Percentiles rank a stretch among this genome's conserved stretches.
Evolutionary conservation across 2,329 filamentous ascomycete genomes (phyloP).

Genomic region (Metarhizium robertsii): DNA sequence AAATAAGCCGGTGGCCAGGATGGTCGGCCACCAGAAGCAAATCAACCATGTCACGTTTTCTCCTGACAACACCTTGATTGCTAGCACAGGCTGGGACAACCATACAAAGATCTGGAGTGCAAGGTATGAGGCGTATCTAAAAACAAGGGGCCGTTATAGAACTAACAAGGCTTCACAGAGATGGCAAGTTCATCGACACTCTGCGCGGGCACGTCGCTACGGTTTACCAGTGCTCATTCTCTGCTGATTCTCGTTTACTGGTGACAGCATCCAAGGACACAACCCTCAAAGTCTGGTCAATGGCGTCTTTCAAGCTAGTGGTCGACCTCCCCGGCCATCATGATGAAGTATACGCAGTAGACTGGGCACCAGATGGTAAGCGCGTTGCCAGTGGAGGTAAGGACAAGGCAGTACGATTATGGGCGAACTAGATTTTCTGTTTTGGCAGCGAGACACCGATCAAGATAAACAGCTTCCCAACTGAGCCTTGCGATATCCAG

Average conservation of each 20-base stretch:
- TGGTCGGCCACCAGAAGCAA: constrained; percentile 93
- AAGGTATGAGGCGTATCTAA: constrained; percentile 33
- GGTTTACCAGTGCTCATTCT: constrained; percentile 89
- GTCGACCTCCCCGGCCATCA: constrained; percentile 79
- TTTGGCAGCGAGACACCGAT: too few species aligned
- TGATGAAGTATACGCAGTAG: constrained; percentile 88
- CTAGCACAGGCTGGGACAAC: constrained; percentile 87
- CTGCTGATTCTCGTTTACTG: constrained; percentile 79
- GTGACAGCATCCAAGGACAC: constrained; percentile 88
- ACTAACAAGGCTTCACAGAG: constrained; percentile 27
- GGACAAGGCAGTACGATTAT: constrained; percentile 68
- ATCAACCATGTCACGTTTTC: constrained; percentile 95
- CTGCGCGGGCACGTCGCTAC: constrained; percentile 81
- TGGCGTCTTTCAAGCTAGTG: constrained; percentile 71
- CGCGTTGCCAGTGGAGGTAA: constrained; percentile 86
- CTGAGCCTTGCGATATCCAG: neutral
- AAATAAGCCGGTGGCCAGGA: constrained; percentile 75
- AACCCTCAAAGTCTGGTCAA: constrained; percentile 91
- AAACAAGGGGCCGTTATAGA: constrained; percentile 13
- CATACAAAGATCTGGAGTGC: constrained; percentile 89
- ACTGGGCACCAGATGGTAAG: constrained; percentile 89
- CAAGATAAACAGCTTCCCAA: neutral
- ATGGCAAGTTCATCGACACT: constrained; percentile 74
- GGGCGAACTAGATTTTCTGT: constrained; percentile 43
- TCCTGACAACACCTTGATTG: constrained; percentile 78